Base-by-base conservation (phyloP, 352 stramenopile species). In the Blastocystis sp. region DNA sequence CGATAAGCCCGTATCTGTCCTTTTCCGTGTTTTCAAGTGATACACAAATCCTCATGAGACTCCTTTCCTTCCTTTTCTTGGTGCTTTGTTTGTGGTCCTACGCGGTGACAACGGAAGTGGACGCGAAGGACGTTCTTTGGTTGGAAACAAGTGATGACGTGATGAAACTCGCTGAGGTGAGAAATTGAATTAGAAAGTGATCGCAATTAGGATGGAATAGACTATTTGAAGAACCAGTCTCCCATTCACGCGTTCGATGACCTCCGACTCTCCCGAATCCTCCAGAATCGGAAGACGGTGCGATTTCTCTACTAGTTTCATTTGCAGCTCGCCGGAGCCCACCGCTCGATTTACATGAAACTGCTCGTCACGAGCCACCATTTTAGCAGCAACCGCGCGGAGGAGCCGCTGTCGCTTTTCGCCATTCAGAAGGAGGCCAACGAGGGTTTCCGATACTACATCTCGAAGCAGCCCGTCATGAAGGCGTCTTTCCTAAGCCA, bases 301-400 rank as follows among this genome's bases (percentile, higher is more conserved):
- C 1, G 27, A 7, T 6, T 4, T 38, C 7, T 3, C 3, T 32
- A 27, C 34, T 6, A 32, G 18, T 46, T 36, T 56, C 1, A 78
- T 78, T 18, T 14, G 7, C 56, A 78, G 65, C 36, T 78, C 29
- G 36, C 65, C 21, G 65, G 65, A 11, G 7, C 44, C 9, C 34
- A 78, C 18, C 65, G 65, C 42, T 78, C 65, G 1, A 27, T 78
- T 4, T 78, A 57, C 36, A 57, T 78, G 36, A 78, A 78, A 78
- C 11, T 78, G 18, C 21, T 78, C n/a, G 21, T 78, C 14, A n/a
- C 36, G 4, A 78, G 65, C 36, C 14, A 36, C 8, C 48, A 44
- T 38, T 78, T 78, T 42, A n/a, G 21, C 36, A 51, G 42, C 24
- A n/a, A 40, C n/a, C 16, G 48, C 11, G 65, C 65, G 24, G 65